These are phyloP conservation scores for Fistulinella prunicolor DNA, from an alignment of 768 basidiomycete genomes.

Conservation along the genomic window DNA sequence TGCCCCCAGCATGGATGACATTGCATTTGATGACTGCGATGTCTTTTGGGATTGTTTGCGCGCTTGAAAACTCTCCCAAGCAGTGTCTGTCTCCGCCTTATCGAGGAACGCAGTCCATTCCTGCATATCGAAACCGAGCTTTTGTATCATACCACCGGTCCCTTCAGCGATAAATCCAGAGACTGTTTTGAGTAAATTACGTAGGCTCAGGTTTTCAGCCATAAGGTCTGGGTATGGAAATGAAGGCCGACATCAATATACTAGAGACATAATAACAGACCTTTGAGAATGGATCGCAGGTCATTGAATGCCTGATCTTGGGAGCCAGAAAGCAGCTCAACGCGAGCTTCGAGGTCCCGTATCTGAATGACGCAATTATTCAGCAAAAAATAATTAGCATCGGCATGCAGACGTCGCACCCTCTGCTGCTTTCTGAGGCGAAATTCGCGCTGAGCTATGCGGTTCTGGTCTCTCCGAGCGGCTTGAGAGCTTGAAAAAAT, in stretches of 20 bases:
- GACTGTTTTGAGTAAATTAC: constrained; percentile 72
- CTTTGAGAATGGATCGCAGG: constrained; percentile 78
- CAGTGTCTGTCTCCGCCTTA: constrained; percentile 88
- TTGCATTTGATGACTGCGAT: constrained; percentile 26
- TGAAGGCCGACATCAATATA: constrained; percentile 2
- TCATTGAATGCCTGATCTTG: constrained; percentile 86
- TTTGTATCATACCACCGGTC: constrained; percentile 69
- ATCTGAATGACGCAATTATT: constrained; percentile 50
- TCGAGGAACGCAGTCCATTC: constrained; percentile 83
- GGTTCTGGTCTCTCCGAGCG: constrained; percentile 83
- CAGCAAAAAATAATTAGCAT: neutral
- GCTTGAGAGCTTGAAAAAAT: constrained; percentile 64
- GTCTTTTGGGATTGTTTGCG: constrained; percentile 49
- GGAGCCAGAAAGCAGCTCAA: constrained; percentile 91
- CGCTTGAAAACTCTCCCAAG: constrained; percentile 82
- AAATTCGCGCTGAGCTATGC: constrained; percentile 92
- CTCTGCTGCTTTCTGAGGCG: constrained; percentile 88
- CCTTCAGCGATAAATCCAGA: constrained; percentile 87
- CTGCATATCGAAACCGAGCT: constrained; percentile 72
- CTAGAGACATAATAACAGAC: constrained; percentile 33
- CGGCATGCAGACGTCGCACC: constrained; percentile 36
- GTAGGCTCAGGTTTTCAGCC: constrained; percentile 83
- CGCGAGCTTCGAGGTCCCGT: constrained; percentile 90
- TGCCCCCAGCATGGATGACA: constrained; percentile 32
- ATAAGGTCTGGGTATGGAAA: constrained; percentile 61